Evolutionary conservation across 345 rosid genomes (phyloP).

Genomic region (Eutrema japonicum): DNA sequence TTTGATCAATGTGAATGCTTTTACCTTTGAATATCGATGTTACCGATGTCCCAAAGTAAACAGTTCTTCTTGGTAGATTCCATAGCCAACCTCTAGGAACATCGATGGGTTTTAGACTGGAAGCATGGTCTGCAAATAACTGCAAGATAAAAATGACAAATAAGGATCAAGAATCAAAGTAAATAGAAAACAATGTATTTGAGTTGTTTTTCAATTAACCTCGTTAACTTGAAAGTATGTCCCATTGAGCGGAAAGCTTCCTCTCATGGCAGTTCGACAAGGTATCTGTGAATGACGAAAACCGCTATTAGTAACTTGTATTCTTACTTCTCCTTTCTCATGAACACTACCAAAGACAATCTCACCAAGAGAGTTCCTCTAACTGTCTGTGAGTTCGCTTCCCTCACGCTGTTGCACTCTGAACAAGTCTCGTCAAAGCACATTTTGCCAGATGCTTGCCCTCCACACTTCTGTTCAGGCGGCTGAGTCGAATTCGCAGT

Average conservation of each 20-base stretch:
- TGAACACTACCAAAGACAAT: conserved; percentile 23
- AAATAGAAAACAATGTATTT: background rate
- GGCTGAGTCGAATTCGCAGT: conserved; percentile 73
- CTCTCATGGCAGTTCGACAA: conserved; percentile 93
- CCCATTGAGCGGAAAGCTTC: conserved; percentile 93
- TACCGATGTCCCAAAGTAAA: conserved; percentile 90
- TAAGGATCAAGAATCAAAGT: conserved; percentile 6
- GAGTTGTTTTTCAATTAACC: conserved; percentile 49
- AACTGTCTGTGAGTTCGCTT: conserved; percentile 70
- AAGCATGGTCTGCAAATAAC: conserved; percentile 86
- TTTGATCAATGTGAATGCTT: conserved; percentile 20
- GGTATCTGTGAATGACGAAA: conserved; percentile 65
- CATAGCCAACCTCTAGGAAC: conserved; percentile 81
- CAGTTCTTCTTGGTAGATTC: conserved; percentile 75
- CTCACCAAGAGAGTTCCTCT: conserved; percentile 92
- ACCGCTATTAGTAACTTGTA: conserved; percentile 34
- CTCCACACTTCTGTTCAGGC: conserved; percentile 58
- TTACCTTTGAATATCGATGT: conserved; percentile 88
- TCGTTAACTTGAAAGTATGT: conserved; percentile 96
- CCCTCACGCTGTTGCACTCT: conserved; percentile 73
- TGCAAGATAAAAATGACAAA: conserved; percentile 46
- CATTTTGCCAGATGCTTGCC: conserved; percentile 54
- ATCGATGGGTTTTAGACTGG: conserved; percentile 74
- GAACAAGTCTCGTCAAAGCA: conserved; percentile 73
- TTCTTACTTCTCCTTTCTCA: conserved; percentile 10